Evolutionary conservation across 495 filamentous ascomycete genomes (phyloP).

Genomic region (Aspergillus panamensis): DNA sequence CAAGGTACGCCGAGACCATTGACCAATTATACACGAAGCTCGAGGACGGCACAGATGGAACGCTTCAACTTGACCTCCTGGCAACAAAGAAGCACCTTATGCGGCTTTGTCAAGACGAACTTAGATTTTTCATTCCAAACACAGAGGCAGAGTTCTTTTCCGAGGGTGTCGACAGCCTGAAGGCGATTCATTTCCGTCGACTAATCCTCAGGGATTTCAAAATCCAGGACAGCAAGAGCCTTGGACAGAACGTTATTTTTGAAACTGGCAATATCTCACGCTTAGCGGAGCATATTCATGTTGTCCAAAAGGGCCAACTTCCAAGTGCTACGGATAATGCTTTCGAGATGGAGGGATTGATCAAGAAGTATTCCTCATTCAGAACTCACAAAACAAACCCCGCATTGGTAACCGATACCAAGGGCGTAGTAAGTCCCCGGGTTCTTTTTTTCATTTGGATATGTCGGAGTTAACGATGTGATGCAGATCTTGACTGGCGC

Average conservation of each 20-base stretch:
- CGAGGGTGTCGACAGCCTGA: slow-evolving; percentile 58
- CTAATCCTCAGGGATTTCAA: slow-evolving; percentile 47
- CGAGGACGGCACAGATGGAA: slow-evolving; percentile 23
- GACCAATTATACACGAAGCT: slow-evolving; percentile 44
- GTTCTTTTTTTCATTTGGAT: not conserved
- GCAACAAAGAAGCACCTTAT: slow-evolving; percentile 44
- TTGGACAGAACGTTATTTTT: slow-evolving; percentile 49
- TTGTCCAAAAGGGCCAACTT: slow-evolving; percentile 34
- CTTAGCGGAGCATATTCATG: slow-evolving; percentile 45
- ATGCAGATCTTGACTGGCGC: slow-evolving; percentile 55
- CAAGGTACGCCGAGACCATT: slow-evolving; percentile 45
- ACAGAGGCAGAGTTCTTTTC: slow-evolving; percentile 50
- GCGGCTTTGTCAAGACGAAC: slow-evolving; percentile 35
- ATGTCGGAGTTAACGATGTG: slow-evolving; percentile 6
- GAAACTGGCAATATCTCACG: slow-evolving; percentile 46
- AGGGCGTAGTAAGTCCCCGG: slow-evolving; percentile 37
- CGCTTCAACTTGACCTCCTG: slow-evolving; percentile 34
- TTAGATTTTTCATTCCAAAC: slow-evolving; percentile 39
- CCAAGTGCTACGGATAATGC: slow-evolving; percentile 27
- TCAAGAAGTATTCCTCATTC: slow-evolving; percentile 50
- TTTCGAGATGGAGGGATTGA: slow-evolving; percentile 40
- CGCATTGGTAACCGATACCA: slow-evolving; percentile 19
- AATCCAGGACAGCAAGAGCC: slow-evolving; percentile 27
- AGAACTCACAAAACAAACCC: slow-evolving; percentile 30
- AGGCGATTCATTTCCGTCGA: slow-evolving; percentile 54